phyloP scores from a whole-genome alignment of 129 eudicot species.

The Tagetes erecta region DNA sequence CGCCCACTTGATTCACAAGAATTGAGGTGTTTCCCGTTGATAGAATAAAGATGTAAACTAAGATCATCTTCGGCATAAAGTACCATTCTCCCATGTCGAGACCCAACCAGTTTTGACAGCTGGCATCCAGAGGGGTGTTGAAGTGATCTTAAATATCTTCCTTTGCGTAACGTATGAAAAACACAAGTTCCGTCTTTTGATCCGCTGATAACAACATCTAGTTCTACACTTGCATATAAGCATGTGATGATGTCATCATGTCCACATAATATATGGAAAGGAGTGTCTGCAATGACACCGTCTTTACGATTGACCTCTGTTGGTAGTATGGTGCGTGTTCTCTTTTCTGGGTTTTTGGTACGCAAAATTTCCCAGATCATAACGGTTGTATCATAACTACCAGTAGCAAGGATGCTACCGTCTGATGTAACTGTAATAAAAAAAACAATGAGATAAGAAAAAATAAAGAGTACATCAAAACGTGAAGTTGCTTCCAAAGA shows the following conservation, averaged over 20 bases:
- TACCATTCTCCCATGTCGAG: conserved; percentile 74
- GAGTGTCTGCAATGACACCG: conserved; percentile 66
- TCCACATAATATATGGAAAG: conserved; percentile 91
- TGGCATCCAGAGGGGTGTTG: conserved; percentile 80
- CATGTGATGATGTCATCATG: conserved; percentile 96
- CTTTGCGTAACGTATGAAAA: conserved; percentile 79
- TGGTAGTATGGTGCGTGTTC: conserved; percentile 49
- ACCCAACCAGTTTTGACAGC: conserved; percentile 77
- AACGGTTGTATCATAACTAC: conserved; percentile 95
- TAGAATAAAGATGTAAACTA: conserved; percentile 73
- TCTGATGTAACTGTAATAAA: conserved; percentile 78
- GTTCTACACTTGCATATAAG: conserved; percentile 74
- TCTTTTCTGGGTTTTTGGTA: conserved; percentile 55
- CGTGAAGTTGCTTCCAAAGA: neutral
- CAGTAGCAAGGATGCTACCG: conserved; percentile 92
- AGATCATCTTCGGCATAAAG: conserved; percentile 90
- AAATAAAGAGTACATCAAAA: neutral
- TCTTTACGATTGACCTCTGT: conserved; percentile 67
- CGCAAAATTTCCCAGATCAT: conserved; percentile 95
- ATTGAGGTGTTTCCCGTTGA: conserved; percentile 78
- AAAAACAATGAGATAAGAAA: neutral
- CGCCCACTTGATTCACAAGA: conserved; percentile 87
- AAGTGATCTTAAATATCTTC: conserved; percentile 83
- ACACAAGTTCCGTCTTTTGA: conserved; percentile 98
- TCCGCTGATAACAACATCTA: conserved; percentile 92